Evolutionary conservation across 2,329 filamentous ascomycete genomes (phyloP), one percentile per base, ranked within the genome.

Genomic region (Cytospora piceicola): DNA sequence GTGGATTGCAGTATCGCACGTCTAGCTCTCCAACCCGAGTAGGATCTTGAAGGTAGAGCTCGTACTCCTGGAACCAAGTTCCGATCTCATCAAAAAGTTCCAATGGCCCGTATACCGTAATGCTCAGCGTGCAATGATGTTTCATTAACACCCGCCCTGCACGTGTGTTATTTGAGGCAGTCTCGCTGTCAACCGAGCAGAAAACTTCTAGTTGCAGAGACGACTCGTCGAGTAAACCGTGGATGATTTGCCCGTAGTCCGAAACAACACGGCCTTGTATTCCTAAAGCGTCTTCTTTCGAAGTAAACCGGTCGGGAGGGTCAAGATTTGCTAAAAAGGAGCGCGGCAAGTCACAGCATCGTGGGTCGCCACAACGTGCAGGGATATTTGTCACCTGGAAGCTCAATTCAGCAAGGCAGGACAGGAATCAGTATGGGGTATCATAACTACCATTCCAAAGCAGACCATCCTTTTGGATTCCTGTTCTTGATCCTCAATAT

Each of bases 1-100:
- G 63, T 3, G 63, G 63, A n/a, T 65, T 65, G 53, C 63, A 65
- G n/a, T 65, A 65, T n/a, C 9, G 34, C 17, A 36, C 20, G 3
- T 57, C 39, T 14, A 32, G 29, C 5, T 52, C 11, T 15, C 39
- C 54, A 9, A 32, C 27, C 5, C 49, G 20, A 17, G 27, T 11
- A 3, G 63, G 63, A 29, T 65, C 63, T 24, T 65, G 63, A 4
- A 65, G 58, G 5, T 42, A 58, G 1, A 62, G 2, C 7, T 62
- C 58, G 30, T 65, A 58, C 20, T 30, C 63, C n/a, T 65, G 58
- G 3, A 65, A 42, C 29, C 17, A 65, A 11, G 6, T 49, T 12
- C 63, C 63, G 7, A 65, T 57, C 24, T 65, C 58, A 5, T 65
- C 39, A 7, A 65, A 57, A 2, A 65, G 17, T 7, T 46, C 30